Conservation (phyloP, 1,284 basidiomycete genomes). For the Leccinum ponderosum region DNA sequence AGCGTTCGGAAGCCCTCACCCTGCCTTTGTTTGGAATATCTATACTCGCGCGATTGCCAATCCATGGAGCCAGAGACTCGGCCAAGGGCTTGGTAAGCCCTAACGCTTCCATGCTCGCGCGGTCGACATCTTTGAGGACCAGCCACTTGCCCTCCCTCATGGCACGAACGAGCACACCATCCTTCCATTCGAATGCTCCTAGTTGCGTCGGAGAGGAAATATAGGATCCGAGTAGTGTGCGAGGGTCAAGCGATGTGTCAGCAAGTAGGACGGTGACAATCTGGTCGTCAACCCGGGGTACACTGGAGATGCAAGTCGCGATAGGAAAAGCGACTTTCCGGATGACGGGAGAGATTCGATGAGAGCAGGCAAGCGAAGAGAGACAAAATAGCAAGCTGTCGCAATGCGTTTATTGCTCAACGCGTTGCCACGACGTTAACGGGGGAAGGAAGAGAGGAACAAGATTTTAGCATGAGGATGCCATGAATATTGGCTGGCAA, state of each 20-base stretch:
- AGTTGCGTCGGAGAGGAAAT: conserved; percentile 84
- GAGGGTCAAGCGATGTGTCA: conserved; percentile 93
- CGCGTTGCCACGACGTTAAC: conserved; percentile 66
- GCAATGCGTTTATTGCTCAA: conserved; percentile 61
- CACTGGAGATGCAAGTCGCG: conserved; percentile 71
- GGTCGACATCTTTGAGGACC: conserved; percentile 92
- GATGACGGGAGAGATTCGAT: conserved; percentile 88
- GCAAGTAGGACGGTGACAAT: conserved; percentile 88
- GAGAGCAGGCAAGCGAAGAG: conserved; percentile 76
- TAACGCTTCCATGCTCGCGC: conserved; percentile 84
- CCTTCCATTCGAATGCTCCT: conserved; percentile 95
- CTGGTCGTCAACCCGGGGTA: conserved; percentile 57
- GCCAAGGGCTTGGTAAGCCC: conserved; percentile 82
- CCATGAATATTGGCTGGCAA: conserved; percentile 64
- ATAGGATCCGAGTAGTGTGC: conserved; percentile 93
- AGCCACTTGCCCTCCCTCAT: conserved; percentile 94
- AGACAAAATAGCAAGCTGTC: conserved; percentile 66
- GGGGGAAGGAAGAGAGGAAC: conserved; percentile 33
- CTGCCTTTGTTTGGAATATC: conserved; percentile 68
- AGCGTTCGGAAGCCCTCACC: conserved; percentile 74
- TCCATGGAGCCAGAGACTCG: conserved; percentile 74
- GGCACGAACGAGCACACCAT: conserved; percentile 90
- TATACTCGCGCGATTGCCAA: conserved; percentile 73
- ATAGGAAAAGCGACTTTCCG: conserved; percentile 85
- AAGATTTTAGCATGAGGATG: conserved; percentile 52